phyloP scores from a whole-genome alignment of 495 filamentous ascomycete species.

The Hypomontagnella monticulosa region DNA sequence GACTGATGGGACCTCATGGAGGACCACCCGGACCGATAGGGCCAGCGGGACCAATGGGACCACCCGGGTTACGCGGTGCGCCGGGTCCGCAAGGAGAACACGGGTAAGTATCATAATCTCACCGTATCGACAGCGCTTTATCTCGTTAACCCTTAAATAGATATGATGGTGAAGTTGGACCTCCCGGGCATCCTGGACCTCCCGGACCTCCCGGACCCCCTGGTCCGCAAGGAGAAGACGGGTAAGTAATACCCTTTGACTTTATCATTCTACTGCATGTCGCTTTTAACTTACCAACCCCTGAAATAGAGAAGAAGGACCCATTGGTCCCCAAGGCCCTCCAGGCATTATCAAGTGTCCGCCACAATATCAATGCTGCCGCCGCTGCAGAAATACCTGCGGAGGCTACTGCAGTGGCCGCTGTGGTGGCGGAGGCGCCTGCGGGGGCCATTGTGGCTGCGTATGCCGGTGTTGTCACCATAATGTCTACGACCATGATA shows the following conservation, averaged over 20 bases:
- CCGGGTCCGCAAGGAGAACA: background rate
- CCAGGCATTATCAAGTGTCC: background rate
- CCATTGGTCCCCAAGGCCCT: background rate
- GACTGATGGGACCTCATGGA: background rate
- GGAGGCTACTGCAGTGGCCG: conserved; percentile 15
- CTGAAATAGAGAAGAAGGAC: background rate
- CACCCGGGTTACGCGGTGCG: background rate
- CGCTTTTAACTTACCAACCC: too few species aligned
- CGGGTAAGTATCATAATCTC: background rate
- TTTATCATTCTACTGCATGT: too few species aligned
- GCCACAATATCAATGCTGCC: background rate
- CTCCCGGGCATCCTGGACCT: background rate
- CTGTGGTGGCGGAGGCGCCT: conserved; percentile 12
- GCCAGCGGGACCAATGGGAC: background rate
- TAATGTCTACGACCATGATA: background rate
- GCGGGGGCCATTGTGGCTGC: conserved; percentile 29
- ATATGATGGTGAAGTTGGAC: too few species aligned
- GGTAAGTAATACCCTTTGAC: too few species aligned
- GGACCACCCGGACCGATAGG: background rate
- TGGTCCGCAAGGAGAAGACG: conserved; percentile 1
- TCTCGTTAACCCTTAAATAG: too few species aligned
- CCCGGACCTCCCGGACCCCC: conserved; percentile 8
- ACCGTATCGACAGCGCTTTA: too few species aligned
- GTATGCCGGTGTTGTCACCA: conserved; percentile 21
- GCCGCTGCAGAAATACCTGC: conserved; percentile 8